Evolutionary conservation across 352 stramenopile species (phyloP), one percentile per base, ranked within the genome.

Genomic region (Discostella stelligera): DNA sequence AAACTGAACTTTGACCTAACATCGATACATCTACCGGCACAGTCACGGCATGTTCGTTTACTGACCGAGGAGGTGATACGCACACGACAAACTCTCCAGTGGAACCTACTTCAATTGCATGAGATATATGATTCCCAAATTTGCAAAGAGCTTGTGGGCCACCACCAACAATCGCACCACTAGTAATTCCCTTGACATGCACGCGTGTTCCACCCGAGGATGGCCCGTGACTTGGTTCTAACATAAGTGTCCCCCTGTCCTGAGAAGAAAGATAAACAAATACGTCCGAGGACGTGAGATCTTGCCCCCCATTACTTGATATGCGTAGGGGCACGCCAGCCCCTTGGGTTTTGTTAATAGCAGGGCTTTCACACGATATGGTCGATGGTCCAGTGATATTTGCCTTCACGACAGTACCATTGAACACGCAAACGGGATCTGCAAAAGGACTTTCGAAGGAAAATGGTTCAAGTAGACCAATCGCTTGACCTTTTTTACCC

Each of bases 211-310:
- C 65, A 18, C 73, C 74, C 14, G 9, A 55, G 25, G 30, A 56
- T 32, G 69, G 65, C 2, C 79, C 79, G 68, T 86, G 79, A 46
- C 66, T 86, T 37, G 79, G 79, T 21, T 74, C 37, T 3, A 85
- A 23, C 23, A 69, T 14, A 32, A 86, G 61, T 25, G 18, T 25
- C 23, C 66, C 54, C 41, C 53, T 67, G 16, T 80, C 60, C 39
- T 75, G 52, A 60, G 49, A 48, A 44, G 63, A 62, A 20, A 77
- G 50, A 64, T 84, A 84, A 1, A 66, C 62, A 53, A 80, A 84
- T 25, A 58, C 41, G 37, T 25, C 37, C 11, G 14, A 53, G 3
- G 3, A 3, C 20, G 54, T 37, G 18, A 54, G 6, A 61, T 80
- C 71, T 30, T 68, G 37, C 1, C 71, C 66, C 50, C 62, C 61